Conservation (phyloP, 2,329 filamentous ascomycete species). For the Ascochyta pisi region DNA sequence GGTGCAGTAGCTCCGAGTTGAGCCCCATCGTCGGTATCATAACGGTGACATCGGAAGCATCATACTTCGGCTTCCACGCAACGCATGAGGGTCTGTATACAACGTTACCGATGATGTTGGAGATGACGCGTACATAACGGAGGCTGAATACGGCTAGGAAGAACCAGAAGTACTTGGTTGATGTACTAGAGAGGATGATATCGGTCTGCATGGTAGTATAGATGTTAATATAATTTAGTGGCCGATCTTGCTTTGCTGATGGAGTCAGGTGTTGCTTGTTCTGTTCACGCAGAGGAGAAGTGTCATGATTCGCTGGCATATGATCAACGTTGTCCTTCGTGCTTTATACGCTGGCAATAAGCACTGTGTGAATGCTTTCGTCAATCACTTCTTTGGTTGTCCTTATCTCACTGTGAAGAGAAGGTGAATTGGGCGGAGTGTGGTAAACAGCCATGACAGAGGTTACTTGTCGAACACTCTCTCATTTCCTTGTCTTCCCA, state of each 20-base stretch:
- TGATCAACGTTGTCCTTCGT: neutral
- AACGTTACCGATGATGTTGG: neutral
- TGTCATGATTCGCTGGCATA: neutral
- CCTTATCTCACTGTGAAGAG: neutral
- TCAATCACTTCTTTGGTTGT: neutral
- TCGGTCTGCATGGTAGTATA: neutral
- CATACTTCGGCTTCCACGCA: neutral
- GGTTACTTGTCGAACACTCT: neutral
- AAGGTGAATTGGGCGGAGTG: neutral
- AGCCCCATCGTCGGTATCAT: slow-evolving; percentile 62
- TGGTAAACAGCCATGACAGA: too few relatives aligned
- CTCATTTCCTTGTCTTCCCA: neutral
- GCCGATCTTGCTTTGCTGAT: neutral
- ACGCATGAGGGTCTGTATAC: neutral
- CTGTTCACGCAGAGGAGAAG: neutral
- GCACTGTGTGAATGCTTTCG: neutral
- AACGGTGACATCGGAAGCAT: slow-evolving; percentile 55
- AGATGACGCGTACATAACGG: neutral
- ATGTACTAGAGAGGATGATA: neutral
- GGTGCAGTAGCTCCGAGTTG: slow-evolving; percentile 48
- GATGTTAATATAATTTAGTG: neutral
- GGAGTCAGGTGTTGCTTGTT: neutral
- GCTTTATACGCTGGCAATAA: neutral
- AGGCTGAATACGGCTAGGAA: neutral
- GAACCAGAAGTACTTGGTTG: neutral